phyloP scores from a whole-genome alignment of 2,329 filamentous ascomycete species.

The Colletotrichum gigasporum region DNA sequence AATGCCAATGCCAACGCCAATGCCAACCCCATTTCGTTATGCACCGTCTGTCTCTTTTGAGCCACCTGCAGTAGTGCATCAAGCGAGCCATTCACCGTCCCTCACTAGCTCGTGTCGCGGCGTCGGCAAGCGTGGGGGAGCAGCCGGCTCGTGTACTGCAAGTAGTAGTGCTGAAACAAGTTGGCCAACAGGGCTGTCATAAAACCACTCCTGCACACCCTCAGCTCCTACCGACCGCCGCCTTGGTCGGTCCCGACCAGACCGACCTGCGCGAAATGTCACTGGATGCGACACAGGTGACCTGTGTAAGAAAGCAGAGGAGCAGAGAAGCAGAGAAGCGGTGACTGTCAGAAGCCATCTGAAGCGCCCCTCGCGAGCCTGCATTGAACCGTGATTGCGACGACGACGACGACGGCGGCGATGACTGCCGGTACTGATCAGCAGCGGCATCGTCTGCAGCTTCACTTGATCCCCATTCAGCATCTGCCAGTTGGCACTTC shows the following conservation, averaged over 20 bases:
- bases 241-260: neutral
- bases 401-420: neutral
- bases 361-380: neutral
- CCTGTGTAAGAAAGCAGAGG: neutral
- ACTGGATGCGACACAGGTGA: conserved; percentile 13
- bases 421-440: neutral
- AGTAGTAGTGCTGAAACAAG: conserved; percentile 22
- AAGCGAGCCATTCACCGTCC: conserved; percentile 28
- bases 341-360: conserved; percentile 1
- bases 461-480: neutral
- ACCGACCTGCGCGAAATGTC: neutral
- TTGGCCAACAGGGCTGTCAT: conserved; percentile 24
- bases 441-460: neutral
- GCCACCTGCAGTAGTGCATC: conserved; percentile 27
- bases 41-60: conserved; percentile 3
- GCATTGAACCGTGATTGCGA: neutral
- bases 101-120: neutral
- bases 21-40: conserved; percentile 12
- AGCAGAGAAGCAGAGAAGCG: neutral
- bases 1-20: conserved; percentile 7
- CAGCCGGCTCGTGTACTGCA: neutral
- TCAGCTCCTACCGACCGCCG: conserved; percentile 11
- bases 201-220: conserved; percentile 9
- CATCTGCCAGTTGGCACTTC: neutral
- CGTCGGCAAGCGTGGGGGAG: conserved; percentile 18